Evolutionary conservation across 768 basidiomycete genomes (phyloP).

Genomic region (Xerocomellus chrysenteron): DNA sequence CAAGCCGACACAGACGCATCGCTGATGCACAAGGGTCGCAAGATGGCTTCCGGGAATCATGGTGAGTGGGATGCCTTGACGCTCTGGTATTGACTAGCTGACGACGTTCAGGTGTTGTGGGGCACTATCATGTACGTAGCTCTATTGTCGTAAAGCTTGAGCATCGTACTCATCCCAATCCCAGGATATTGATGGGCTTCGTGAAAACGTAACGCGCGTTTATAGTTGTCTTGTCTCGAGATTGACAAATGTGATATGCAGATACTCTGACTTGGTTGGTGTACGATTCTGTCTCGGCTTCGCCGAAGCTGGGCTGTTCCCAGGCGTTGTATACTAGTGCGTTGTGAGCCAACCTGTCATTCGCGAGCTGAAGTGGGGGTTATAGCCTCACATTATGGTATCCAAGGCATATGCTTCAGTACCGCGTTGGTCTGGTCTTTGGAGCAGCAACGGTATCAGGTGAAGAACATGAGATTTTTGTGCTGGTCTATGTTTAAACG

Average conservation of each 20-base stretch:
- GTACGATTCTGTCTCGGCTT: constrained; percentile 59
- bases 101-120: constrained; percentile 52
- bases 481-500: background rate
- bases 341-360: constrained; percentile 10
- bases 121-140: constrained; percentile 55
- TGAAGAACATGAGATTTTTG: background rate
- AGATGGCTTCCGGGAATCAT: constrained; percentile 68
- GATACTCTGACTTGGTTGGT: constrained; percentile 62
- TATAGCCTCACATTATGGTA: constrained; percentile 66
- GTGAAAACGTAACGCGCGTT: constrained; percentile 52
- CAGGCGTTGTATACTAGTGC: constrained; percentile 73
- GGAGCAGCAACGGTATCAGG: constrained; percentile 64
- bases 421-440: constrained; percentile 62
- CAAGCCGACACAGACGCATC: background rate
- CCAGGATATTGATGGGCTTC: constrained; percentile 62
- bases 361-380: background rate
- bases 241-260: constrained; percentile 22
- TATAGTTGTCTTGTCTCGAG: background rate
- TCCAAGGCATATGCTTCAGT: constrained; percentile 57
- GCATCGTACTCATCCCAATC: background rate
- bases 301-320: constrained; percentile 70
- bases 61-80: constrained; percentile 32
- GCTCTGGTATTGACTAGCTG: background rate
- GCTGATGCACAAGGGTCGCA: constrained; percentile 12
- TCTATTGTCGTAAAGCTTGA: background rate